A percentile compares a stretch with the other conserved stretches of the same genome.
Evolutionary conservation across 169 alveolate genomes (phyloP).

Genomic region (Besnoitia besnoiti): DNA sequence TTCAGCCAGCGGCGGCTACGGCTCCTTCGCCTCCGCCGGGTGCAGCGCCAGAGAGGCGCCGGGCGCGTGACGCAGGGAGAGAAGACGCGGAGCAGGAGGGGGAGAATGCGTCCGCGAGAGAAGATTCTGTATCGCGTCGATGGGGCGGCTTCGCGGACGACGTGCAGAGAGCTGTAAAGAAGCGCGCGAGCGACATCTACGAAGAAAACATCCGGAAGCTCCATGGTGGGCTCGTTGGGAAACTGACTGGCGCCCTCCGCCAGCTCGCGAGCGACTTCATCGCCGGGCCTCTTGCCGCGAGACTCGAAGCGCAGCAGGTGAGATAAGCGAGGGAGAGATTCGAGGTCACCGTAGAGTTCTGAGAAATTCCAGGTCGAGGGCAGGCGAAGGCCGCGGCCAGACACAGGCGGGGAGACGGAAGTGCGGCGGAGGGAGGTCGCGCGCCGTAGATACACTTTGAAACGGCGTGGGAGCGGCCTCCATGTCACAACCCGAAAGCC

Average conservation of each 20-base stretch:
- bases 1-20: too few relatives aligned
- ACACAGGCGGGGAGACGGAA: too few relatives aligned
- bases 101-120: not conserved
- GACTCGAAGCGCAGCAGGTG: not conserved
- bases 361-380: too few relatives aligned
- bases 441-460: too few relatives aligned
- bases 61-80: not conserved
- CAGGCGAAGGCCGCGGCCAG: too few relatives aligned
- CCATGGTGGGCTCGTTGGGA: not conserved
- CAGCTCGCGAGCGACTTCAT: not conserved
- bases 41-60: too few relatives aligned
- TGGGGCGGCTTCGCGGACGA: too few relatives aligned
- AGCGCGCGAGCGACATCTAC: not conserved
- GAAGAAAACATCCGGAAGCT: not conserved
- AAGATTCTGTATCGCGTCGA: too few relatives aligned
- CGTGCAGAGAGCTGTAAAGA: not conserved
- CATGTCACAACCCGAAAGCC: too few relatives aligned
- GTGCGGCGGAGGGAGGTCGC: too few relatives aligned
- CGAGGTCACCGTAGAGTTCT: too few relatives aligned
- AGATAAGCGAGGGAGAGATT: not conserved
- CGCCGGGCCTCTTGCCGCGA: not conserved
- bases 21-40: not conserved
- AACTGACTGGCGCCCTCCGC: not conserved
- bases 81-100: not conserved
- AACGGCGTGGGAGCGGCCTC: too few relatives aligned